Conservation (phyloP, 2,329 filamentous ascomycete species). For the Aspergillus latus region DNA sequence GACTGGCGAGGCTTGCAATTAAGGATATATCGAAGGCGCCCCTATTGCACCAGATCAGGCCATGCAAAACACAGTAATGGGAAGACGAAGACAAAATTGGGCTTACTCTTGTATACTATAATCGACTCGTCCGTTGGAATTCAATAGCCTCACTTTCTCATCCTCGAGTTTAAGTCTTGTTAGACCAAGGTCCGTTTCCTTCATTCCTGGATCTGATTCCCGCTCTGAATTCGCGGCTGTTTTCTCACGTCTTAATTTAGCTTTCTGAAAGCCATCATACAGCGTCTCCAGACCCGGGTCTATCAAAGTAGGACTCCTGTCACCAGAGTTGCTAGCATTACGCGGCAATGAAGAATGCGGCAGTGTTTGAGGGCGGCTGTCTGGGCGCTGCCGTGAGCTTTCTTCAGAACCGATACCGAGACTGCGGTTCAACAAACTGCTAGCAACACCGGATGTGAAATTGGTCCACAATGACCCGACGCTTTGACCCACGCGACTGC, state of each 20-base stretch:
- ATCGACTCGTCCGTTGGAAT: conserved; percentile 85
- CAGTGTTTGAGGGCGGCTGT: conserved; percentile 31
- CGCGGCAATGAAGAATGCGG: conserved; percentile 51
- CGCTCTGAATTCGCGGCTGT: conserved; percentile 45
- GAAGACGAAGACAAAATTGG: neutral
- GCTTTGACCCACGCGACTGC: conserved; percentile 82
- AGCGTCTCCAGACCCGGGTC: conserved; percentile 89
- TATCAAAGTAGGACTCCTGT: conserved; percentile 69
- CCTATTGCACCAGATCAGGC: conserved; percentile 47
- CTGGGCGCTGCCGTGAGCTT: conserved; percentile 38
- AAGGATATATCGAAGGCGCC: conserved; percentile 89
- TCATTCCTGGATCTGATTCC: conserved; percentile 50
- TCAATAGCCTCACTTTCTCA: conserved; percentile 78
- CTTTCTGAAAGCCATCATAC: conserved; percentile 79
- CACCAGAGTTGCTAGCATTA: conserved; percentile 51
- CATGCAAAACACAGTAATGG: neutral
- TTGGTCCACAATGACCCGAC: conserved; percentile 89
- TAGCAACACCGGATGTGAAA: conserved; percentile 82
- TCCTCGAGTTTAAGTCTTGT: conserved; percentile 75
- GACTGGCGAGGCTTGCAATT: conserved; percentile 72
- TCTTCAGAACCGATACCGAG: conserved; percentile 69
- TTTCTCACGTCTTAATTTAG: conserved; percentile 55
- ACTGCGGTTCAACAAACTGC: conserved; percentile 79
- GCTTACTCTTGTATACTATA: conserved; percentile 89
- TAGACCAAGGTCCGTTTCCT: conserved; percentile 65